phyloP scores from a whole-genome alignment of 2,329 filamentous ascomycete genomes.

The Colletotrichum plurivorum region DNA sequence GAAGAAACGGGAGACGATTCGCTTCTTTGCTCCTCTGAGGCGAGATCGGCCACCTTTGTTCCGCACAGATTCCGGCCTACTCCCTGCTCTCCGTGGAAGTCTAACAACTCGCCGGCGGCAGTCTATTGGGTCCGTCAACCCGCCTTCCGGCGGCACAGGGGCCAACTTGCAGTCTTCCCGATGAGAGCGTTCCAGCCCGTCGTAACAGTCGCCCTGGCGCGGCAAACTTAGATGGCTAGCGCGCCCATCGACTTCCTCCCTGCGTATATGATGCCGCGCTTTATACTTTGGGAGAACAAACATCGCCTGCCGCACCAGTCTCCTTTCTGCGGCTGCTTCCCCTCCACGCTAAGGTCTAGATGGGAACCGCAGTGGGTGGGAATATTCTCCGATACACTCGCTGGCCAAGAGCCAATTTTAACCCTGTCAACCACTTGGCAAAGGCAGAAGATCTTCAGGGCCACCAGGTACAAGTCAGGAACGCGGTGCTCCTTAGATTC shows the following conservation, averaged over 20 bases:
- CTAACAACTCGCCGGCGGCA: slow-evolving; percentile 8
- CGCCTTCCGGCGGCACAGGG: not conserved
- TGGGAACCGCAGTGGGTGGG: not conserved
- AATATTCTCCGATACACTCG: not conserved
- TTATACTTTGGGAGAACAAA: slow-evolving; percentile 24
- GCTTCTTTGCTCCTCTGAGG: slow-evolving; percentile 7
- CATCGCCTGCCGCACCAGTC: slow-evolving; percentile 28
- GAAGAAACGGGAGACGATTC: slow-evolving; percentile 20
- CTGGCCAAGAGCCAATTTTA: slow-evolving; percentile 7
- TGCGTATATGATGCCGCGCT: not conserved
- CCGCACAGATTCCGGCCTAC: not conserved
- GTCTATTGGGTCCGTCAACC: not conserved
- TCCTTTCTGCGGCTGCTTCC: not conserved
- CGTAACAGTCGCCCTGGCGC: not conserved
- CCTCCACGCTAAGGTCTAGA: slow-evolving; percentile 1
- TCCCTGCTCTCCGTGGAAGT: slow-evolving; percentile 15
- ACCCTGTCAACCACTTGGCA: slow-evolving; percentile 9
- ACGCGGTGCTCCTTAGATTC: not conserved
- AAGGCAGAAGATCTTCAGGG: slow-evolving; percentile 24
- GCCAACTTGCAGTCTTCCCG: not conserved
- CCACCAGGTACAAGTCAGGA: not conserved
- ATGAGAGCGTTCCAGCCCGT: too few species aligned
- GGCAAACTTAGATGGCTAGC: not conserved
- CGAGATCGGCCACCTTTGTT: slow-evolving; percentile 13
- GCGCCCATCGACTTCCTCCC: not conserved